These are phyloP conservation scores for Francoa sonchifolia DNA, from an alignment of 441 rosid genomes.

Conservation along the genomic window DNA sequence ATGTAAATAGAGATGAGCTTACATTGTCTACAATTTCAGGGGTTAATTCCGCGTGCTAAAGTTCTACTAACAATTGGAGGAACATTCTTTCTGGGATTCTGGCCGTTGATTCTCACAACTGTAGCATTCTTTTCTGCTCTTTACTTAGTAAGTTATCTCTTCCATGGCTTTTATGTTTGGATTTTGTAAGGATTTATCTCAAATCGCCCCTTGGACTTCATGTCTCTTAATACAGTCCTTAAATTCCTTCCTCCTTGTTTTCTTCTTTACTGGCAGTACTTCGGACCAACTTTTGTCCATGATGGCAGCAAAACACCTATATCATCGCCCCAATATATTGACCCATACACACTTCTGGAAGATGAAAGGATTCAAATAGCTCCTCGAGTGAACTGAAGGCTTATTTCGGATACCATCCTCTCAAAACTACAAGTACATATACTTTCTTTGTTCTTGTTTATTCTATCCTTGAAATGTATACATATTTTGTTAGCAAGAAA, in stretches of 20 bases:
- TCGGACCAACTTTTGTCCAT: slow-evolving; percentile 63
- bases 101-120: slow-evolving; percentile 74
- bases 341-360: slow-evolving; percentile 72
- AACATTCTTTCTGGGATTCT: slow-evolving; percentile 77
- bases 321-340: slow-evolving; percentile 48
- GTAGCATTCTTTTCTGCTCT: slow-evolving; percentile 57
- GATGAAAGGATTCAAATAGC: slow-evolving; percentile 70
- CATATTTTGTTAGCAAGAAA: slow-evolving; percentile 16
- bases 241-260: slow-evolving; percentile 4
- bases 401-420: not conserved
- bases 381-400: slow-evolving; percentile 43
- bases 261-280: slow-evolving; percentile 32
- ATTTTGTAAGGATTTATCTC: too few species aligned
- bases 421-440: slow-evolving; percentile 7
- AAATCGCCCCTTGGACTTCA: too few species aligned
- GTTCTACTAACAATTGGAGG: slow-evolving; percentile 76
- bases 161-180: slow-evolving; percentile 7
- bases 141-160: slow-evolving; percentile 53
- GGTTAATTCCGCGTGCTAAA: slow-evolving; percentile 84
- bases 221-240: too few species aligned
- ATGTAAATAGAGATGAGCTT: too few species aligned
- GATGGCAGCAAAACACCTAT: slow-evolving; percentile 30
- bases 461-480: slow-evolving; percentile 23
- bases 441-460: slow-evolving; percentile 10
- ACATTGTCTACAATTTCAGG: slow-evolving; percentile 36